These are phyloP conservation scores for Phytophthora chlamydospora DNA, from an alignment of 352 stramenopile species.

Conservation along the genomic window DNA sequence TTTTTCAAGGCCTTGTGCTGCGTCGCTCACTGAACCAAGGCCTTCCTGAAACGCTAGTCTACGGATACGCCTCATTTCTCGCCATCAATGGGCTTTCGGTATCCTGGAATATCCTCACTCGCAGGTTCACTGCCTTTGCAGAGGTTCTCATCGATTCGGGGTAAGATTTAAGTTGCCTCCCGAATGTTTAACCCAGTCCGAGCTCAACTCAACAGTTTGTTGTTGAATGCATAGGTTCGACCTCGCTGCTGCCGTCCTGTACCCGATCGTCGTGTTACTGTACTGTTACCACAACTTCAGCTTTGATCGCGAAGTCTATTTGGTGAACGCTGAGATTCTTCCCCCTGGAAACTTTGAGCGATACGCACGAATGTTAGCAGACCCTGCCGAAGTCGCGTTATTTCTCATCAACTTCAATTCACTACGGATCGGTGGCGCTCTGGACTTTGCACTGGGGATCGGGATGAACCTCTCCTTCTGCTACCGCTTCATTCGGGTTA, in stretches of 20 bases:
- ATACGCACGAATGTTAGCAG: constrained; percentile 25
- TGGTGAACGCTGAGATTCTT: constrained; percentile 29
- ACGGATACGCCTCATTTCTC: constrained; percentile 28
- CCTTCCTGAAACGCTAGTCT: constrained; percentile 23
- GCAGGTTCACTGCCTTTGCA: constrained; percentile 25
- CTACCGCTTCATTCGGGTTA: constrained; percentile 37
- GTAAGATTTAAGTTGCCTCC: constrained; percentile 5
- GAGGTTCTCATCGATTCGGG: constrained; percentile 44
- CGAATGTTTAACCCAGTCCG: too few species aligned
- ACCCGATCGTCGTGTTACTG: constrained; percentile 27
- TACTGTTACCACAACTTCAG: constrained; percentile 35
- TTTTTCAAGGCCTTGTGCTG: constrained; percentile 30
- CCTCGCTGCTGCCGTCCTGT: constrained; percentile 34
- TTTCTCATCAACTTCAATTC: constrained; percentile 43
- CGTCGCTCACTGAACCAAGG: constrained; percentile 23
- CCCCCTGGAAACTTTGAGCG: constrained; percentile 38
- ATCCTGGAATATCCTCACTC: constrained; percentile 16
- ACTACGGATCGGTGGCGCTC: constrained; percentile 28
- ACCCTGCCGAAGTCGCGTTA: constrained; percentile 34
- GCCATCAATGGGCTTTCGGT: constrained; percentile 29
- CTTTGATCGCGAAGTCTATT: constrained; percentile 34
- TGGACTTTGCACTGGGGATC: constrained; percentile 42
- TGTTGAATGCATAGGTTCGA: constrained; percentile 35
- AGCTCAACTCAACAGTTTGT: too few species aligned
- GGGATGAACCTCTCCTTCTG: constrained; percentile 43